A percentile compares a stretch with the other conserved stretches of the same genome.
Conservation (phyloP, 768 basidiomycete species). For the Calvatia gigantea region DNA sequence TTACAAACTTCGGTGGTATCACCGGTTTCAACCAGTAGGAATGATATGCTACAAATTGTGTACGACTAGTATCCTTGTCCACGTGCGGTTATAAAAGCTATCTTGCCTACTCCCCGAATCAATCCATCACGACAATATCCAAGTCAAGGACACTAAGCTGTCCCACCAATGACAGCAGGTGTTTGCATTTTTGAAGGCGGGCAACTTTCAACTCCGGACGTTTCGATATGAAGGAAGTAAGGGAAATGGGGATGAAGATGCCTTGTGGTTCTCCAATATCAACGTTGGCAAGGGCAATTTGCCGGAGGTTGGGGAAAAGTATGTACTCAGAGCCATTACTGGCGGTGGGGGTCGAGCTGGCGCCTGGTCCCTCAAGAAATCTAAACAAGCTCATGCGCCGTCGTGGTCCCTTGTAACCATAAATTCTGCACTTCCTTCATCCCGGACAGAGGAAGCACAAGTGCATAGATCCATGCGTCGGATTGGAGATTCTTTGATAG, state of each 20-base stretch:
- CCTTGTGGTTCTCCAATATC: neutral
- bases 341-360: neutral
- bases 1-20: slow-evolving; percentile 10
- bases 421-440: neutral
- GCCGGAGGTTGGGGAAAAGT: neutral
- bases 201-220: neutral
- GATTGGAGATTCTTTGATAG: neutral
- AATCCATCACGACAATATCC: neutral
- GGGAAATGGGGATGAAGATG: neutral
- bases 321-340: neutral
- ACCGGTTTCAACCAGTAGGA: slow-evolving; percentile 11
- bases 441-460: neutral
- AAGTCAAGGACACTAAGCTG: neutral
- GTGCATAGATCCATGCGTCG: neutral
- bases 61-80: neutral
- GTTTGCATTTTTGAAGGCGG: neutral
- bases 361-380: neutral
- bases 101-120: no score
- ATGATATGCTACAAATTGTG: neutral
- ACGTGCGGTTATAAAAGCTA: neutral
- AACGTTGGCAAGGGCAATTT: neutral
- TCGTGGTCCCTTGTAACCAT: neutral
- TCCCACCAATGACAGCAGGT: neutral
- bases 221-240: neutral
- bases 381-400: neutral